Conservation (phyloP, 139 green algal species). For the Haematococcus lacustris region DNA sequence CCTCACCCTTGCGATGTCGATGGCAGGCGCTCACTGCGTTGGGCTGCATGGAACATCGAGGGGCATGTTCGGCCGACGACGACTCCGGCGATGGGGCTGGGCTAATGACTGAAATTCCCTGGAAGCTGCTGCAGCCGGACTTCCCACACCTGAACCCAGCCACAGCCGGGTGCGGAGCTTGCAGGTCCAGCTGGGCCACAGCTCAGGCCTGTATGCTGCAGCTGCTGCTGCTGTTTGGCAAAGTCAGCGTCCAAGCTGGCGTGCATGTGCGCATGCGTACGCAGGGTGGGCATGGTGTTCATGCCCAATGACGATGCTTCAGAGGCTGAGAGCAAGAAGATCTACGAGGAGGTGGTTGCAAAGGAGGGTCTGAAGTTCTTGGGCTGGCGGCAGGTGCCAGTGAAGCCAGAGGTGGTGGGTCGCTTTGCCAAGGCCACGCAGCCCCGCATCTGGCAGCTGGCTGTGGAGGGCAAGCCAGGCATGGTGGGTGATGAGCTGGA, state of each 20-base stretch:
- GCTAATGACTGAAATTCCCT: conserved; percentile 97
- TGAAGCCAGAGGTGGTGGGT: conserved; percentile 80
- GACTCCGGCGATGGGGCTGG: conserved; percentile 95
- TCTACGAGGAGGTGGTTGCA: conserved; percentile 55
- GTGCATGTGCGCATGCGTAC: not conserved
- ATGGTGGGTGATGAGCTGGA: conserved; percentile 81
- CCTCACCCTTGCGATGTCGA: too few relatives aligned
- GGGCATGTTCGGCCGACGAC: conserved; percentile 92
- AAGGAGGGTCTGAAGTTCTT: conserved; percentile 81
- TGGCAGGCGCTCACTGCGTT: conserved; percentile 85
- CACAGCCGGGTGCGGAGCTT: conserved; percentile 50
- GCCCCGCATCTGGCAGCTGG: conserved; percentile 86
- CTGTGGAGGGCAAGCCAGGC: conserved; percentile 35
- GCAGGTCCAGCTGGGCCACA: too few relatives aligned
- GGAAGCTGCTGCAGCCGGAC: conserved; percentile 82
- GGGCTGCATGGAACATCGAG: conserved; percentile 99
- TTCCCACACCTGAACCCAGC: conserved; percentile 55
- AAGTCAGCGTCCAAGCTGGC: not conserved
- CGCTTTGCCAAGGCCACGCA: conserved; percentile 77
- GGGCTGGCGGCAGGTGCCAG: conserved; percentile 89
- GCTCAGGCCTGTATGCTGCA: not conserved
- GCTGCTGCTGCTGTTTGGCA: not conserved
- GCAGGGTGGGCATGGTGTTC: conserved; percentile 96
- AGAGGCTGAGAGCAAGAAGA: conserved; percentile 56
- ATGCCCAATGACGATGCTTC: conserved; percentile 81